phyloP scores from a whole-genome alignment of 139 green algal species.

The Chlorella sp. region DNA sequence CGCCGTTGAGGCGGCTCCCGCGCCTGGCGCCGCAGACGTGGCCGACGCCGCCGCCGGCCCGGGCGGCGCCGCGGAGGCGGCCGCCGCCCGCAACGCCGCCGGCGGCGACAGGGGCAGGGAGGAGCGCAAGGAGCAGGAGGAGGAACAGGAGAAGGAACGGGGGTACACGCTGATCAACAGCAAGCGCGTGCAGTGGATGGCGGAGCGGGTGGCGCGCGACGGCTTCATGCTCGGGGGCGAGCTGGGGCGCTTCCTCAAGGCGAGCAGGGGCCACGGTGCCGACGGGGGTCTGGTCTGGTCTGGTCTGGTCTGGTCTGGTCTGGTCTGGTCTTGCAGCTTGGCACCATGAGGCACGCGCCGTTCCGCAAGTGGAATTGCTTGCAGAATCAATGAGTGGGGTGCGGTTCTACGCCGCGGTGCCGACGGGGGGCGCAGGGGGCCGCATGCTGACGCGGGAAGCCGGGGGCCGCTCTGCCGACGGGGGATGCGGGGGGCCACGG shows the following conservation, averaged over 20 bases:
- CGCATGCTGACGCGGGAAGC: too few species aligned
- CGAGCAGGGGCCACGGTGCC: background rate
- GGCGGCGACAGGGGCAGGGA: background rate
- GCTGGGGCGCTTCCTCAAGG: slow-evolving; percentile 20
- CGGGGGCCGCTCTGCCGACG: too few species aligned
- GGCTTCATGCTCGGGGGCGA: slow-evolving; percentile 32
- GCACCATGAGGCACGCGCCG: background rate
- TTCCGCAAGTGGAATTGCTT: background rate
- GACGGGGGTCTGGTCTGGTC: background rate
- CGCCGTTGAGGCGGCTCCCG: background rate
- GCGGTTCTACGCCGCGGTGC: background rate
- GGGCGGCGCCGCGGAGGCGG: background rate
- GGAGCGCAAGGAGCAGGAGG: background rate
- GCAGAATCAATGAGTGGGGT: background rate
- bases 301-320: background rate
- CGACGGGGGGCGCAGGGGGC: background rate
- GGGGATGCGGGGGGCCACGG: too few species aligned
- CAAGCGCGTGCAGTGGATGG: slow-evolving; percentile 14
- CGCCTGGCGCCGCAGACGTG: background rate
- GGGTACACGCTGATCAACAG: background rate
- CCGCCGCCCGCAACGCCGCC: too few species aligned
- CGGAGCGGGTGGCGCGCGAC: background rate
- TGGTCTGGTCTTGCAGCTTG: background rate
- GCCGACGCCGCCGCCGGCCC: background rate
- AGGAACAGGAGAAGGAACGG: background rate